Evolutionary conservation across 1,284 basidiomycete species (phyloP).

Genomic region (Trichosporon coremiiforme): DNA sequence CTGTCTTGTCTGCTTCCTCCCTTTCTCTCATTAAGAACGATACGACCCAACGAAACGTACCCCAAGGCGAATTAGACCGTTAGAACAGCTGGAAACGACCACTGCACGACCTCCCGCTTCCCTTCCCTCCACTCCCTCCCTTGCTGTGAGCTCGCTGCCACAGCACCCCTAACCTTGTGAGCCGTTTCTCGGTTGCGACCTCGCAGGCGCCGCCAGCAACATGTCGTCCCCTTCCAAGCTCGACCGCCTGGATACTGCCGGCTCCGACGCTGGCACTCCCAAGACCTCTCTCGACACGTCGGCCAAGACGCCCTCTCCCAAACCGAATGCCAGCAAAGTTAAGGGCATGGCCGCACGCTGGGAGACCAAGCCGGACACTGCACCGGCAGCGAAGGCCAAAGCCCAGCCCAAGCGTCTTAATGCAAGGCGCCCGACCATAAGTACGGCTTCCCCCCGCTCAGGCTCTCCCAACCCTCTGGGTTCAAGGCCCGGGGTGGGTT

Average conservation of each 20-base stretch:
- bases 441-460: neutral
- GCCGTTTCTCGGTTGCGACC: neutral
- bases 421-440: conserved; percentile 14
- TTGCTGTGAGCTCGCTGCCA: neutral
- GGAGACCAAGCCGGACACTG: conserved; percentile 27
- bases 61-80: neutral
- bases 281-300: neutral
- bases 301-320: conserved; percentile 9
- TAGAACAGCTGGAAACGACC: conserved; percentile 15
- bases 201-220: neutral
- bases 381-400: conserved; percentile 8
- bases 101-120: neutral
- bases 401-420: conserved; percentile 19
- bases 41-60: neutral
- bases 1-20: conserved; percentile 6
- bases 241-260: conserved; percentile 8
- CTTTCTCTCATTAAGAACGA: neutral
- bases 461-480: conserved; percentile 5
- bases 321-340: conserved; percentile 23
- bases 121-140: neutral
- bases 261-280: neutral
- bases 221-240: conserved; percentile 11
- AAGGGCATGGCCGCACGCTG: conserved; percentile 30
- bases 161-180: neutral
- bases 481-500: neutral